Evolutionary conservation across 352 stramenopile genomes (phyloP).

Genomic region (Phytophthora pluvialis): DNA sequence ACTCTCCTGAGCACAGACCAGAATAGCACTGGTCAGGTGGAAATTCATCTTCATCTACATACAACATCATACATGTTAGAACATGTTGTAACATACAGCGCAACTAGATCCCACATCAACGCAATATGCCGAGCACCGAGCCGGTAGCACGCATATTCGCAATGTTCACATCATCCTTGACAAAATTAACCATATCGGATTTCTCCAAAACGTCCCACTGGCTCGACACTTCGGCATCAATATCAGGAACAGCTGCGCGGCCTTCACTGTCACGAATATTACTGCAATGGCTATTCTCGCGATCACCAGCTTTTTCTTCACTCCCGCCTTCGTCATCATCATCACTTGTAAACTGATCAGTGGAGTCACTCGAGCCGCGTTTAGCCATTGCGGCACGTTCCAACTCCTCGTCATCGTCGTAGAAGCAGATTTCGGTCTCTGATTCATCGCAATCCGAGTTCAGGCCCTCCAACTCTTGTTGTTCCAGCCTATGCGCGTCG

Average conservation of each 20-base stretch:
- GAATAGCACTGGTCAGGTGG: neutral
- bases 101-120: too few relatives aligned
- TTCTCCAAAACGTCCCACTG: too few relatives aligned
- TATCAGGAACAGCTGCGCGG: too few relatives aligned
- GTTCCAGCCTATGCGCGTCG: too few relatives aligned
- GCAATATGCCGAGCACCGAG: conserved; percentile 1
- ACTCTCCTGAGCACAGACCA: neutral
- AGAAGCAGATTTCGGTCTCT: conserved; percentile 10
- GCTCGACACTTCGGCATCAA: too few relatives aligned
- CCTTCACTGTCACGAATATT: too few relatives aligned
- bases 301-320: too few relatives aligned
- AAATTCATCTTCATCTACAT: conserved; percentile 3
- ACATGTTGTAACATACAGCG: conserved; percentile 14
- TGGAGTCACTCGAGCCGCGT: too few relatives aligned
- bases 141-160: neutral
- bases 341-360: too few relatives aligned
- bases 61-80: conserved; percentile 6
- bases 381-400: neutral
- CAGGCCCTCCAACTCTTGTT: conserved; percentile 3
- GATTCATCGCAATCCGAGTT: conserved; percentile 17
- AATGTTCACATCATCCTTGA: neutral
- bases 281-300: too few relatives aligned
- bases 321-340: neutral
- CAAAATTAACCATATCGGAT: too few relatives aligned
- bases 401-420: conserved; percentile 3